Evolutionary conservation across 805 yeast species (phyloP).

Genomic region (Kluyveromyces nonfermentans): DNA sequence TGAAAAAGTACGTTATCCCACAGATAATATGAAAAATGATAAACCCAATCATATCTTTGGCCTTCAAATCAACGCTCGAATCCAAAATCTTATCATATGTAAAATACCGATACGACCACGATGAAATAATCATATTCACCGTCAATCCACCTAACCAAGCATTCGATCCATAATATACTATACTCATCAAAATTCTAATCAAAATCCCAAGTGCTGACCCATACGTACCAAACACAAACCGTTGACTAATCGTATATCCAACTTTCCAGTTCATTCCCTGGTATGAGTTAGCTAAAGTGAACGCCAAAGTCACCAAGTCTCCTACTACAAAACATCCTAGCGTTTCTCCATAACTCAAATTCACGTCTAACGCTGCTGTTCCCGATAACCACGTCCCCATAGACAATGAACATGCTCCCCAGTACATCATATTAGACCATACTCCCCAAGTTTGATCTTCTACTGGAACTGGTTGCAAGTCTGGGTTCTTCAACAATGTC

Average conservation of each 20-base stretch:
- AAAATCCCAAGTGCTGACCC: conserved; percentile 36
- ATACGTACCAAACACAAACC: conserved; percentile 38
- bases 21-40: conserved; percentile 34
- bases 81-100: conserved; percentile 28
- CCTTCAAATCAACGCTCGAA: conserved; percentile 28
- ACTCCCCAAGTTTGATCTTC: conserved; percentile 32
- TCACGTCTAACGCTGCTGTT: conserved; percentile 35
- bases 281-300: conserved; percentile 37
- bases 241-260: conserved; percentile 37
- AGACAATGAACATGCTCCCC: conserved; percentile 37
- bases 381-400: conserved; percentile 40
- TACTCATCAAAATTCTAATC: conserved; percentile 35
- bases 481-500: conserved; percentile 27
- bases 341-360: conserved; percentile 36
- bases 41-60: conserved; percentile 32
- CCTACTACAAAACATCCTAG: conserved; percentile 38
- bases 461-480: conserved; percentile 19
- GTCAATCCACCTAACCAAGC: conserved; percentile 39
- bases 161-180: conserved; percentile 40
- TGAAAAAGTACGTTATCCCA: conserved; percentile 20
- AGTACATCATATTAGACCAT: conserved; percentile 33
- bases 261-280: conserved; percentile 44
- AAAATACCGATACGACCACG: conserved; percentile 34
- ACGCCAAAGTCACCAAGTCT: conserved; percentile 35
- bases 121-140: conserved; percentile 30